Conservation (phyloP, 2,329 filamentous ascomycete species). For the Sporothrix globosa region DNA sequence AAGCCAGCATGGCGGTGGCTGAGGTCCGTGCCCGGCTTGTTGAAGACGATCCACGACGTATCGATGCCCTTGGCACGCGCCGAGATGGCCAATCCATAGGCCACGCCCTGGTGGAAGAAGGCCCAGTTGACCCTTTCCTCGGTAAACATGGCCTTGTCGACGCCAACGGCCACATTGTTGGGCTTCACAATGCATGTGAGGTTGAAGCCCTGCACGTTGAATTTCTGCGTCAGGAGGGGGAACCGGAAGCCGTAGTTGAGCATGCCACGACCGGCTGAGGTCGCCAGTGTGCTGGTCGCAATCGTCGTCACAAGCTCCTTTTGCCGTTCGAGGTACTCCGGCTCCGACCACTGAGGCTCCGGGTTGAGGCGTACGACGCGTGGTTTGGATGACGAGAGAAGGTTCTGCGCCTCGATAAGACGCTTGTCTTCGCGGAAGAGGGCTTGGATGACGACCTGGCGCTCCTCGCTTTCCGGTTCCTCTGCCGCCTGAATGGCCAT, state of each 20-base stretch:
- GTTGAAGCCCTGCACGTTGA: constrained; percentile 87
- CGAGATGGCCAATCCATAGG: constrained; percentile 90
- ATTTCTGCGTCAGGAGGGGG: constrained; percentile 89
- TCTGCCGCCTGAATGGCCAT: constrained; percentile 65
- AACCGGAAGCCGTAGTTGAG: constrained; percentile 85
- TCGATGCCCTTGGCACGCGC: constrained; percentile 90
- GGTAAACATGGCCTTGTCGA: constrained; percentile 82
- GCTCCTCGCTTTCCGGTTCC: constrained; percentile 80
- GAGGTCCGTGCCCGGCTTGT: constrained; percentile 83
- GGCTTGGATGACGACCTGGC: constrained; percentile 78
- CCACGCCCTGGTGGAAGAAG: constrained; percentile 95
- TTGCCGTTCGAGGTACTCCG: constrained; percentile 86
- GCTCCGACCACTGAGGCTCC: constrained; percentile 78
- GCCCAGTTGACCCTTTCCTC: constrained; percentile 99
- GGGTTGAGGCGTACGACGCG: constrained; percentile 77
- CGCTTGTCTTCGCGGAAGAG: constrained; percentile 92
- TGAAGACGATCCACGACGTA: constrained; percentile 98
- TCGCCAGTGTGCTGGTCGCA: constrained; percentile 83
- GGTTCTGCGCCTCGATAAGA: constrained; percentile 78
- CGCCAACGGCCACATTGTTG: constrained; percentile 87
- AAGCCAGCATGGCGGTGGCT: constrained; percentile 97
- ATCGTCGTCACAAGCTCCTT: constrained; percentile 86
- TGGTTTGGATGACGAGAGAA: constrained; percentile 83
- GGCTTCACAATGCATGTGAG: constrained; percentile 90
- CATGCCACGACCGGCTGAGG: constrained; percentile 84